Base-by-base conservation (phyloP, 306 rosid genomes). In the Argentina anserina region DNA sequence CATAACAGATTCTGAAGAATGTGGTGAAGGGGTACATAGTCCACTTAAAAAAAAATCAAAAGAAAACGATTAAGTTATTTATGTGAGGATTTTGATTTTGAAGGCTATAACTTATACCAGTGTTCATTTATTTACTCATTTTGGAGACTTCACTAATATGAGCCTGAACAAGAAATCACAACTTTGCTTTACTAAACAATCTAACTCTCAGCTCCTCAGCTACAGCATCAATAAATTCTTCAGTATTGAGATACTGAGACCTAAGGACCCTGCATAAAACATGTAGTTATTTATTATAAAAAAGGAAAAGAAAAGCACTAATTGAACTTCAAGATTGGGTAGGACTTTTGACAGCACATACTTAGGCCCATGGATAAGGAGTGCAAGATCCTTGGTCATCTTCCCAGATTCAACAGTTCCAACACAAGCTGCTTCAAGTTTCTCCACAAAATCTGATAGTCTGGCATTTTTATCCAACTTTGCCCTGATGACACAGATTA, bases 321-420 rank as follows among this genome's bases (percentile, higher is more conserved):
- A 6, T 0, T 31, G 37, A 23, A 58, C 34, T 4, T 21, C 1
- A 7, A 7, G 15, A 41, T 20, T 17, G 17, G 64, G 36, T 33
- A 6, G 18, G 43, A 76, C 37, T 12, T 8, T 68, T 36, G 28
- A 72, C 15, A 50, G 70, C 61, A 81, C 86, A 85, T 84, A 92
- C 97, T 87, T 89, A 14, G 96, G 83, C 39, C 96, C 97, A 62
- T 90, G 96, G 78, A 79, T 78, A 63, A 93, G 91, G 76, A 90
- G 93, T 0, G 98, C 98, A 61, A 89, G 94, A 86, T 93, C 97
- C 84, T 89, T 93, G 81, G 98, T 93, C 98, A 93, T 93, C 83
- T 87, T 90, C 83, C 97, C 97, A 56, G 85, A 62, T 81, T 93
- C 98, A 42, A 93, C 98, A 7, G 88, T 80, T 79, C 87, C 80